These are phyloP conservation scores for Hypericum perforatum DNA, from an alignment of 345 rosid species.

Conservation along the genomic window DNA sequence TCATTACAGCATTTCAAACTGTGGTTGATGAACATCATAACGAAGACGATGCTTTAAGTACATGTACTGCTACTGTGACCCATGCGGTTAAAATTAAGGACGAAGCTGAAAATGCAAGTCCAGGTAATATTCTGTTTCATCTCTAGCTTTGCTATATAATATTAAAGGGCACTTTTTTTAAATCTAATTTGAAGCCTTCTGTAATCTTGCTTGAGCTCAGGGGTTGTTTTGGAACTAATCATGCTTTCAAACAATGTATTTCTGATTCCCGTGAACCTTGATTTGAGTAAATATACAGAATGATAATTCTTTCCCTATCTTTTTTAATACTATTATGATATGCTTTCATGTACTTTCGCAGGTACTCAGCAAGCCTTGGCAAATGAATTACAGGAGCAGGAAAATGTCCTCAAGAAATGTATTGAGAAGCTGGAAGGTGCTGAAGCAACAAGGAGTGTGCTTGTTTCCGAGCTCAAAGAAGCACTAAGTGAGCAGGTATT, in stretches of 20 bases:
- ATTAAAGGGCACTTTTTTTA: too few relatives aligned
- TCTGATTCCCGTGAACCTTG: too few relatives aligned
- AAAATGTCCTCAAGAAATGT: conserved; percentile 38
- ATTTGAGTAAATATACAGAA: too few relatives aligned
- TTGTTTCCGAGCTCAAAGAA: conserved; percentile 57
- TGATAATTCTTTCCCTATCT: too few relatives aligned
- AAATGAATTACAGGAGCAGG: conserved; percentile 47
- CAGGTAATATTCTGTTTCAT: conserved; percentile 27
- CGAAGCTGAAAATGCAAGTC: conserved; percentile 31
- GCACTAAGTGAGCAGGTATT: conserved; percentile 60
- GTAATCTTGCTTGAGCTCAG: too few relatives aligned
- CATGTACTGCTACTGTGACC: conserved; percentile 34
- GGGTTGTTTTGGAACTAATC: too few relatives aligned
- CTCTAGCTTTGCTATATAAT: too few relatives aligned
- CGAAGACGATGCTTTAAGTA: conserved; percentile 48
- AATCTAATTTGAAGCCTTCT: too few relatives aligned
- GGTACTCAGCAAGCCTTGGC: conserved; percentile 41
- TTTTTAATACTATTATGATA: too few relatives aligned
- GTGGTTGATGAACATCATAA: conserved; percentile 41
- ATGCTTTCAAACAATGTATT: too few relatives aligned
- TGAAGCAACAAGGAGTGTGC: conserved; percentile 36
- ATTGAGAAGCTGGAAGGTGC: conserved; percentile 44
- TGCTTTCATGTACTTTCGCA: conserved; percentile 8
- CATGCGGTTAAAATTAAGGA: conserved; percentile 34
- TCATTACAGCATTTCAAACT: conserved; percentile 51